Evolutionary conservation across 257 asterid genomes (phyloP).

Genomic region (Solanum chmielewskii): DNA sequence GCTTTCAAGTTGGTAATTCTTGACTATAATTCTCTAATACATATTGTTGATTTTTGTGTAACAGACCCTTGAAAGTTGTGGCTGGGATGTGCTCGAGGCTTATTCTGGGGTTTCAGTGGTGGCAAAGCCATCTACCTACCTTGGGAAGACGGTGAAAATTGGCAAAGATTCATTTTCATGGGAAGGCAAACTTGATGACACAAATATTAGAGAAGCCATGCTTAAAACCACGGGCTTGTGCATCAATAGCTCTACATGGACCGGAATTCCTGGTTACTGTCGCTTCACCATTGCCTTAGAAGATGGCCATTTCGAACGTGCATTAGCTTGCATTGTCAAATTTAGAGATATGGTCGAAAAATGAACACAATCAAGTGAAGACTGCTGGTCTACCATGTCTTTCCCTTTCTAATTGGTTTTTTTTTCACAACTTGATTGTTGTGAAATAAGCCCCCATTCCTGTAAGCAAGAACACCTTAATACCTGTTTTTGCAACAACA

Average conservation of each 20-base stretch:
- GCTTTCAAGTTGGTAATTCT: neutral
- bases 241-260: constrained; percentile 86
- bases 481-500: neutral
- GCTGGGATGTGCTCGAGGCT: constrained; percentile 89
- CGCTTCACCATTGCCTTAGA: constrained; percentile 81
- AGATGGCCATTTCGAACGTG: constrained; percentile 63
- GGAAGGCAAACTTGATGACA: constrained; percentile 51
- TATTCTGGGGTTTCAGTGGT: constrained; percentile 67
- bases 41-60: neutral
- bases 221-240: constrained; percentile 68
- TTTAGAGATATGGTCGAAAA: constrained; percentile 42
- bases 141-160: constrained; percentile 53
- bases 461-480: neutral
- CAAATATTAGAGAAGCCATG: constrained; percentile 83
- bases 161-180: constrained; percentile 10
- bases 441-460: constrained; percentile 14
- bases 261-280: constrained; percentile 84
- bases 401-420: neutral
- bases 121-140: constrained; percentile 70
- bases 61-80: constrained; percentile 63
- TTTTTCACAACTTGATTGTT: constrained; percentile 32
- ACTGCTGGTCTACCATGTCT: neutral
- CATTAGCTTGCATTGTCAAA: constrained; percentile 58
- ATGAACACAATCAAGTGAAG: neutral
- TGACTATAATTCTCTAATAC: neutral